Conservation (phyloP, 768 basidiomycete genomes). For the Hericium alpestre region DNA sequence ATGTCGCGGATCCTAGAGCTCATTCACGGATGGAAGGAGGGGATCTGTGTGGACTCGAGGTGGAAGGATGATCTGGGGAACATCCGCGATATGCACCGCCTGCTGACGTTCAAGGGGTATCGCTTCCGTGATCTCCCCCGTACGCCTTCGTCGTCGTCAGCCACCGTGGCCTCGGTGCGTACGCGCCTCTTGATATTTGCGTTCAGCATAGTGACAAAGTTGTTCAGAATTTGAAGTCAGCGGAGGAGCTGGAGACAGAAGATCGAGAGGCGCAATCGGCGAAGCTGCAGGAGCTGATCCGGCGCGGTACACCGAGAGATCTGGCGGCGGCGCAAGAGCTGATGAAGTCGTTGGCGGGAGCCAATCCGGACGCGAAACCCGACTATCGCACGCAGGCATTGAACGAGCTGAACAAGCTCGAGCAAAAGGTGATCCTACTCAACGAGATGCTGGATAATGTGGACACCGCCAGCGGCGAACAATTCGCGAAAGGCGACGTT, state of each 20-base stretch:
- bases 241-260: conserved; percentile 92
- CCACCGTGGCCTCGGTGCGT: conserved; percentile 30
- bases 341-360: conserved; percentile 92
- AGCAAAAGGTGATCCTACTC: conserved; percentile 88
- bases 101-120: conserved; percentile 89
- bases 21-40: conserved; percentile 91
- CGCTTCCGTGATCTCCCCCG: conserved; percentile 50
- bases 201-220: not conserved
- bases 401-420: conserved; percentile 85
- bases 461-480: conserved; percentile 58
- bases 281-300: conserved; percentile 96
- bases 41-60: conserved; percentile 77
- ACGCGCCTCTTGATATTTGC: not conserved
- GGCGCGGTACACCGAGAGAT: conserved; percentile 91
- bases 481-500: conserved; percentile 79
- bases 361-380: conserved; percentile 88
- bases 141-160: conserved; percentile 23
- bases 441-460: conserved; percentile 97
- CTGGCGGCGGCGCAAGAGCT: conserved; percentile 92
- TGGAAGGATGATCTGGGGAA: conserved; percentile 96
- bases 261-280: conserved; percentile 92
- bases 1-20: conserved; percentile 92
- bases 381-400: conserved; percentile 88
- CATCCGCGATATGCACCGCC: conserved; percentile 93
- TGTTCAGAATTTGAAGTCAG: conserved; percentile 76